Conservation (phyloP, 495 filamentous ascomycete genomes). For the Ascobolus immersus region DNA sequence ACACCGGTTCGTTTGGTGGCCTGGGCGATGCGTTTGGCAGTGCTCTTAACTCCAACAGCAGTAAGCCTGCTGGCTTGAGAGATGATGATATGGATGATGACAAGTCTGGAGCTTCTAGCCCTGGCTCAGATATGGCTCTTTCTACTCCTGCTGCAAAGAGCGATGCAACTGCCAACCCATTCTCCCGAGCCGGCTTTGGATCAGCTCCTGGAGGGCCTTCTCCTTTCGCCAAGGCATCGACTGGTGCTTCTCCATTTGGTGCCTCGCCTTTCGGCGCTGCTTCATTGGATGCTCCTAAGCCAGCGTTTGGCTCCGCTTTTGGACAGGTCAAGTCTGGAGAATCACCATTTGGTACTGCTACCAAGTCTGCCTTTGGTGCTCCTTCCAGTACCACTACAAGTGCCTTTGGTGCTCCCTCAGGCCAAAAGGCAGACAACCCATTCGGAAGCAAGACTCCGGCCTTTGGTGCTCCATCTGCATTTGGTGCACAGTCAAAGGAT, state of each 20-base stretch:
- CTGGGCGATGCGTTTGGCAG: conserved; percentile 33
- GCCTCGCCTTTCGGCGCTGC: conserved; percentile 5
- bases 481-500: background rate
- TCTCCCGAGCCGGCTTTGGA: background rate
- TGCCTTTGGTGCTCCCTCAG: conserved; percentile 3
- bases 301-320: conserved; percentile 2
- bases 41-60: conserved; percentile 18
- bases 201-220: background rate
- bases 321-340: background rate
- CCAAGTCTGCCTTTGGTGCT: conserved; percentile 1
- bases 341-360: background rate
- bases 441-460: too few relatives aligned
- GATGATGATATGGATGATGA: conserved; percentile 34
- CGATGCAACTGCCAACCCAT: background rate
- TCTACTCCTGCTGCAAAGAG: conserved; percentile 19
- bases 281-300: background rate
- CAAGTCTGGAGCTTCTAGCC: conserved; percentile 4
- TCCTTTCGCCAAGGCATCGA: background rate
- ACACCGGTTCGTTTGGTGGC: conserved; percentile 18
- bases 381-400: conserved; percentile 1
- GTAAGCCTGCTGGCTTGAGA: conserved; percentile 24
- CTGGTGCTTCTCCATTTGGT: conserved; percentile 3
- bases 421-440: too few relatives aligned
- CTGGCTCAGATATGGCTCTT: conserved; percentile 29
- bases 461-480: background rate